Percentiles rank a stretch among this genome's conserved stretches.
Evolutionary conservation across 768 basidiomycete genomes (phyloP).

Genomic region (Lepiota subincarnata): DNA sequence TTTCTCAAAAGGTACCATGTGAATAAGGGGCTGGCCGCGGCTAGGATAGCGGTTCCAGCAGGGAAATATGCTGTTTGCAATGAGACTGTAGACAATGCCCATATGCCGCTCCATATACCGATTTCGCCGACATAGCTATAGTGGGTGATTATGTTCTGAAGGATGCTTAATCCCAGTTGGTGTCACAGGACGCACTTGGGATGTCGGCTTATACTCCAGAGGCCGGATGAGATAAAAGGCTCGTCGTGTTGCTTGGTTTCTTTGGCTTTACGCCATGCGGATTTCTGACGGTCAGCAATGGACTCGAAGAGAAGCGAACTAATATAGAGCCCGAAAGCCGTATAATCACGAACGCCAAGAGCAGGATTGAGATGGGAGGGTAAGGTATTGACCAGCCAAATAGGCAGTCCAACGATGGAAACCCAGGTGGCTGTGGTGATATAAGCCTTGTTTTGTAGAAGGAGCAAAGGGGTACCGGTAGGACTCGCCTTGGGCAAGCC

Average conservation of each 20-base stretch:
- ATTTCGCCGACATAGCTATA: slow-evolving; percentile 69
- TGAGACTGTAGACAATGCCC: slow-evolving; percentile 48
- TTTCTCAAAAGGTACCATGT: slow-evolving; percentile 58
- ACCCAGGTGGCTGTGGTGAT: slow-evolving; percentile 55
- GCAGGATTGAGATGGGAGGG: slow-evolving; percentile 46
- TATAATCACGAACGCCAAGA: slow-evolving; percentile 51
- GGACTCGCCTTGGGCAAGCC: slow-evolving; percentile 54
- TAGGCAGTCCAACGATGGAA: slow-evolving; percentile 61
- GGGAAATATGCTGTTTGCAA: slow-evolving; percentile 46
- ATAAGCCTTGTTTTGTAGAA: neutral
- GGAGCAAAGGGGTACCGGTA: neutral
- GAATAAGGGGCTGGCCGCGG: slow-evolving; percentile 56
- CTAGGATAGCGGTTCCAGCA: slow-evolving; percentile 35
- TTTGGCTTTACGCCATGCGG: slow-evolving; percentile 54
- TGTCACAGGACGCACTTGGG: slow-evolving; percentile 52
- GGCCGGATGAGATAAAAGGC: slow-evolving; percentile 61
- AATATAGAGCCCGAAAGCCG: slow-evolving; percentile 49
- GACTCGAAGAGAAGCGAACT: slow-evolving; percentile 59
- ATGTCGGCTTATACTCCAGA: slow-evolving; percentile 67
- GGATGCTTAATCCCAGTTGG: neutral
- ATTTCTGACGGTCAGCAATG: slow-evolving; percentile 62
- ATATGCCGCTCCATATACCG: slow-evolving; percentile 66
- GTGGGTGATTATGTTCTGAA: neutral
- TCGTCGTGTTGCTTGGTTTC: slow-evolving; percentile 64
- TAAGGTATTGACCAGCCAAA: slow-evolving; percentile 58